phyloP scores from a whole-genome alignment of 148 eudicot genomes.

The Vaccinium corymbosum region DNA sequence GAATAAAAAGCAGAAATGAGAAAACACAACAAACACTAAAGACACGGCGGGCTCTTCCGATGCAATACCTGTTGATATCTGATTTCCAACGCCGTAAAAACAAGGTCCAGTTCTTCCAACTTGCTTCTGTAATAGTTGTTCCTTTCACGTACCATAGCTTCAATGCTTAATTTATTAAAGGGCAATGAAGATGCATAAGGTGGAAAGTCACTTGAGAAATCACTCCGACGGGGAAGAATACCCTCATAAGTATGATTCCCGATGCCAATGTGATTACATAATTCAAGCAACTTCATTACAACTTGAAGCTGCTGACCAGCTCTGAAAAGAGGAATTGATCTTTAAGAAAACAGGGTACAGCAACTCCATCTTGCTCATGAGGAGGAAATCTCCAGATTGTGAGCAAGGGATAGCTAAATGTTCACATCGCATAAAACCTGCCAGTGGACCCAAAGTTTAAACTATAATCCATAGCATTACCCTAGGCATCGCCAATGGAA shows the following conservation, averaged over 20 bases:
- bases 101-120: conserved; percentile 56
- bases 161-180: conserved; percentile 57
- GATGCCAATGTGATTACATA: conserved; percentile 48
- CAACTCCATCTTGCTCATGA: conserved; percentile 68
- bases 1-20: conserved; percentile 16
- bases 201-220: conserved; percentile 31
- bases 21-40: conserved; percentile 1
- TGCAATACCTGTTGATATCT: conserved; percentile 59
- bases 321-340: conserved; percentile 63
- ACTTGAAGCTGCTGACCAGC: conserved; percentile 97
- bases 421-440: conserved; percentile 15
- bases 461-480: conserved; percentile 42
- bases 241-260: conserved; percentile 48
- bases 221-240: conserved; percentile 63
- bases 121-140: conserved; percentile 55
- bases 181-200: conserved; percentile 48
- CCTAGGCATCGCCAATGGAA: conserved; percentile 60
- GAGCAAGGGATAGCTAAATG: not conserved
- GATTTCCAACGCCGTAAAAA: conserved; percentile 49
- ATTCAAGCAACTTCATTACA: conserved; percentile 71
- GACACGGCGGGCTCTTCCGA: not conserved
- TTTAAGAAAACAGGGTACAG: conserved; percentile 70
- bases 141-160: conserved; percentile 54
- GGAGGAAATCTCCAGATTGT: conserved; percentile 5
- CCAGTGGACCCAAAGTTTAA: conserved; percentile 20